Base-by-base conservation (phyloP, 1,284 basidiomycete genomes). In the Melampsora americana region DNA sequence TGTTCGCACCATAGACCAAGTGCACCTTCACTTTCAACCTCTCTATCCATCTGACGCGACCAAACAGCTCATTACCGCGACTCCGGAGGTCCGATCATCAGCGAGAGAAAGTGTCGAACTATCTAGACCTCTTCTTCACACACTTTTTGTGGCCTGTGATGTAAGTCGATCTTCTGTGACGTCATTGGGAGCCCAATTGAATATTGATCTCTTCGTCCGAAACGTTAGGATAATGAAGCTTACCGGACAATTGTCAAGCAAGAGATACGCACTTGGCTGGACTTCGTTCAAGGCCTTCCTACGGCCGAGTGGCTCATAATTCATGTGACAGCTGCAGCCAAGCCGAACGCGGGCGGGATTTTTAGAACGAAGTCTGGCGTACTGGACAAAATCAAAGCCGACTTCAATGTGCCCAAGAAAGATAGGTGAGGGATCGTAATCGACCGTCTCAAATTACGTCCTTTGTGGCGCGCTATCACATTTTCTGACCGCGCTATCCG, bases 231-330 rank as follows among this genome's bases (percentile, higher is more conserved):
- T 82, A 88, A 86, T 77, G 95, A 97, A 67, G 85, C 86, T 2
- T 98, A 98, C 85, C 90, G 89, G 81, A 87, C 86, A 53, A 87
- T 87, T 1, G 86, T 91, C 20, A 89, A 89, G 81, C 91, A 89
- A 78, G 92, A 95, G 81, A 90, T 97, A 78, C 91, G 92, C 80
- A 92, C 95, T 78, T 98, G 95, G 95, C 89, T 93, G 73, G 85
- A 86, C 3, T 83, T 86, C 1, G 85, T 93, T 32, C 84, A 86
- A 35, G 84, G 88, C n/a, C 86, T 89, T 78, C 91, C 89, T 83
- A 88, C 89, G 80, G 91, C 93, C 81, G 92, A 95, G 83, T 95
- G 93, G 88, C 85, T 94, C 66, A 91, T 96, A 75, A 86, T 96
- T 1, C 90, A 94, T 79, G 88, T 96, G 68, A 88, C 92, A 64